Conservation (phyloP, 768 basidiomycete genomes). For the Phanerochaete sordida region DNA sequence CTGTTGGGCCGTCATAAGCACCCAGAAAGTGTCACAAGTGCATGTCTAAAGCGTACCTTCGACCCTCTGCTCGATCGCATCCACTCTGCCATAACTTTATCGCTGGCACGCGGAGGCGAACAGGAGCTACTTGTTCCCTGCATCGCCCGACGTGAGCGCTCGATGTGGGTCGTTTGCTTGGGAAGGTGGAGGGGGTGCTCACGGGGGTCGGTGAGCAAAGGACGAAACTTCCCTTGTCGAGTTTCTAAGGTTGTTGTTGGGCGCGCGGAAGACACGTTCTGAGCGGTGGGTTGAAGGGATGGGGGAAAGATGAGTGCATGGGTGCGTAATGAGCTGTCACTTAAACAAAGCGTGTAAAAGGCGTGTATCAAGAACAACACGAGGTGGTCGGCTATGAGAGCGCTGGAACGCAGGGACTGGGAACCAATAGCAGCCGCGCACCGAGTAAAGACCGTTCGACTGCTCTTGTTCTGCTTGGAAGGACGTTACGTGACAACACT, state of each 20-base stretch:
- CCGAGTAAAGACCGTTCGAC: background rate
- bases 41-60: constrained; percentile 16
- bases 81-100: constrained; percentile 22
- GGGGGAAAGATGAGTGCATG: constrained; percentile 6
- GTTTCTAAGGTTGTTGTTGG: background rate
- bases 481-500: background rate
- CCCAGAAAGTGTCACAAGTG: background rate
- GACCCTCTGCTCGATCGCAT: constrained; percentile 13
- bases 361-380: constrained; percentile 24
- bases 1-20: too few species aligned
- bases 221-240: constrained; percentile 15
- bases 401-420: constrained; percentile 1
- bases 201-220: background rate
- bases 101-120: constrained; percentile 15
- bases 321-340: constrained; percentile 1
- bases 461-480: background rate
- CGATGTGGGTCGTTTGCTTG: background rate
- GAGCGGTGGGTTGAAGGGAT: background rate
- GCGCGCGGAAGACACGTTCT: constrained; percentile 1
- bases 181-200: background rate
- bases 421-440: background rate
- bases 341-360: constrained; percentile 16
- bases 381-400: constrained; percentile 3
- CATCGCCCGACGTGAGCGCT: constrained; percentile 15
- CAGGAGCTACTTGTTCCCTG: constrained; percentile 20